Base-by-base conservation (phyloP, 805 yeast species). In the Lipomyces starkeyi region DNA sequence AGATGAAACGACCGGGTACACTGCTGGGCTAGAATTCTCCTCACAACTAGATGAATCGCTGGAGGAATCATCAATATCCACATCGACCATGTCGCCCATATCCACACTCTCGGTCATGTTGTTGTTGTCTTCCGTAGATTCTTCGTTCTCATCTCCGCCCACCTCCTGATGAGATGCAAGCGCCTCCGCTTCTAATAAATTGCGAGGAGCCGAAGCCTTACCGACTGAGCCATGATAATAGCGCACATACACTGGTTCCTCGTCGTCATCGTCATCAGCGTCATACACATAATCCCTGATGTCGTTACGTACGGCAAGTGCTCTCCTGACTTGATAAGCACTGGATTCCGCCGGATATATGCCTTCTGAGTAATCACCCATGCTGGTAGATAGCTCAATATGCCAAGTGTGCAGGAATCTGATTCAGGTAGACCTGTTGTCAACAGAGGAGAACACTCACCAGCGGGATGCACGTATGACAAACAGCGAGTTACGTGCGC, bases 201-300 rank as follows among this genome's bases (percentile, higher is more conserved):
- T 43, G 20, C 49, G 49, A 17, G 22, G 22, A 43, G 49, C 22
- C 49, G 49, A 43, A 43, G 22, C 49, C 8, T n/a, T 43, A n/a
- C 49, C 49, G 49, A 43, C 49, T n/a, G 49, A 43, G 49, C 49
- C 49, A n/a, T n/a, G 49, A 43, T 43, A n/a, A n/a, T 17, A 43
- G 6, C 22, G 49, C 49, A n/a, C 20, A n/a, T 43, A 43, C 11
- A n/a, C 20, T 2, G 22, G 22, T n/a, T 43, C 49, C 22, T n/a
- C 22, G 20, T 43, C 49, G 49, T 43, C 49, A n/a, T 43, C 49
- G 49, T 43, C 20, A 8, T 43, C 49, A 6, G 49, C 49, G 49
- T 43, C 49, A 43, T 43, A 43, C 49, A 43, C 22, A 8, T 43
- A 43, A n/a, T 43, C 49, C 49, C 49, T 17, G 49, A 43, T 43